Base-by-base conservation (phyloP, 192 early-diverging fungal genomes). In the Gamsiella multidivaricata region DNA sequence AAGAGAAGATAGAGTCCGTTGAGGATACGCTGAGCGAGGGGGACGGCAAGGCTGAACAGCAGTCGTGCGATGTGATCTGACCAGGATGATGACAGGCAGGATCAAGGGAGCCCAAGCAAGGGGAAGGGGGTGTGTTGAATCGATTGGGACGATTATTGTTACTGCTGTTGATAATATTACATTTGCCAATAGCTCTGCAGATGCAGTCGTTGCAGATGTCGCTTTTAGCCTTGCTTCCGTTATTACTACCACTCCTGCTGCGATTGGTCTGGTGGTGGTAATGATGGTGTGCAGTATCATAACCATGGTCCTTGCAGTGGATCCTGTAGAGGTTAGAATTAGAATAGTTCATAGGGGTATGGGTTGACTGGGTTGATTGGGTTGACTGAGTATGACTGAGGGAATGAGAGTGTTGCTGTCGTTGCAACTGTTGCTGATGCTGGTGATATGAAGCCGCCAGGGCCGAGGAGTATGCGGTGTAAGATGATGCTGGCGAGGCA, bases 1-100 rank as follows among this genome's bases (percentile, higher is more conserved):
- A 64, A 26, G 71, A 75, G 45, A 64, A 64, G 42, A 66, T 33
- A 25, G 62, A 65, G 37, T 75, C 71, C 17, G 63, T 66, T 59
- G 71, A 75, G 22, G 71, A 75, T 53, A 60, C 54, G 64, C 71
- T 75, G 45, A 75, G 64, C n/a, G 71, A 66, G 33, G 71, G 71
- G 29, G 71, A 75, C 31, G 71, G 71, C 49, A 75, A 61, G 52
- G 71, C 57, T 52, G 71, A 61, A 18, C n/a, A 46, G 26, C 47
- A 66, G 37, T 51, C 55, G 41, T 54, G 57, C n/a, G 51, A 75
- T n/a, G n/a, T n/a, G 51, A 53, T 61, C 63, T 37, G 52, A 29
- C 47, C 42, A 50, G 55, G 54, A 46, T 20, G 54, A 46, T 20
- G 50, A 57, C 64, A 75, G 46, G 51, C 20, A 10, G 69, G 49